phyloP scores from a whole-genome alignment of 1,284 basidiomycete species.

The Stygiomarasmius scandens region DNA sequence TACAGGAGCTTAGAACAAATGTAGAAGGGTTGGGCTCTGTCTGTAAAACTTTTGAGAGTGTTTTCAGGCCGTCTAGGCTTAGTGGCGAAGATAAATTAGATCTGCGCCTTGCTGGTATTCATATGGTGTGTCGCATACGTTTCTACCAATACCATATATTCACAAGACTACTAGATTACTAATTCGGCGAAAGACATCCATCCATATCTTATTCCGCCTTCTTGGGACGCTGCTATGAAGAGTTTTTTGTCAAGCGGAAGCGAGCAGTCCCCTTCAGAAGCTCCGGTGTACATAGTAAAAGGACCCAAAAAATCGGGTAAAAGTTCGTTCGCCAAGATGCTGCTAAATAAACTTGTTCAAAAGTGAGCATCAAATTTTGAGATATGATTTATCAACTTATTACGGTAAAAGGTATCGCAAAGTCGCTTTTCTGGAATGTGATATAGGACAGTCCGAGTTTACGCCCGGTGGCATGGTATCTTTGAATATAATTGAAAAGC shows the following conservation, averaged over 20 bases:
- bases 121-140: slow-evolving; percentile 50
- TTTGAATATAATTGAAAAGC: slow-evolving; percentile 70
- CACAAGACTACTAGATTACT: slow-evolving; percentile 37
- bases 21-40: slow-evolving; percentile 67
- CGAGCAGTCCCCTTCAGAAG: slow-evolving; percentile 16
- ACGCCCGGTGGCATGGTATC: slow-evolving; percentile 86
- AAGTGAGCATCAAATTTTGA: slow-evolving; percentile 39
- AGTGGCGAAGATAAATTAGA: slow-evolving; percentile 8
- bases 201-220: slow-evolving; percentile 52
- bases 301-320: slow-evolving; percentile 91
- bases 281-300: slow-evolving; percentile 62
- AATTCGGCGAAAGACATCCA: slow-evolving; percentile 45
- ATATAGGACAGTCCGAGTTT: slow-evolving; percentile 94
- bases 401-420: slow-evolving; percentile 53
- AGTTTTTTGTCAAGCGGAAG: neutral
- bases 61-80: slow-evolving; percentile 47
- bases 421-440: slow-evolving; percentile 91
- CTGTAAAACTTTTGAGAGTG: slow-evolving; percentile 60
- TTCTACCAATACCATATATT: neutral
- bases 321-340: slow-evolving; percentile 79
- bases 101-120: slow-evolving; percentile 52
- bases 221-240: slow-evolving; percentile 60
- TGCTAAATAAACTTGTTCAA: slow-evolving; percentile 72
- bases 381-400: neutral
- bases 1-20: slow-evolving; percentile 57